phyloP scores from a whole-genome alignment of 2,329 filamentous ascomycete species.

The Penicillium sp. region DNA sequence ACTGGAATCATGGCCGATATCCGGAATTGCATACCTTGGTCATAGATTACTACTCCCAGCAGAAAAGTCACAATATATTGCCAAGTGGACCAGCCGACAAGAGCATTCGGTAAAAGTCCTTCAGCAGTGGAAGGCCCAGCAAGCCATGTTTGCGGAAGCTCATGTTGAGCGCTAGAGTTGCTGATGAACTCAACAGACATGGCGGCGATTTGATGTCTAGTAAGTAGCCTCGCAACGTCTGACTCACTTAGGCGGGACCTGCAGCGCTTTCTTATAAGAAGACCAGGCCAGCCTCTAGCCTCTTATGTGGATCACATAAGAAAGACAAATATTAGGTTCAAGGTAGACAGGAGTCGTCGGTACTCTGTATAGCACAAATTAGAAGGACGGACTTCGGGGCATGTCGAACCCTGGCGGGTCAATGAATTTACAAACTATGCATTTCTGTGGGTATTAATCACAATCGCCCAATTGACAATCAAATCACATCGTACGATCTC shows the following conservation, averaged over 20 bases:
- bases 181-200: background rate
- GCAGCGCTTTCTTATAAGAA: background rate
- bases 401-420: background rate
- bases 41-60: slow-evolving; percentile 69
- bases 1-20: background rate
- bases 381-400: background rate
- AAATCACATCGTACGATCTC: background rate
- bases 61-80: slow-evolving; percentile 54
- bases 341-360: background rate
- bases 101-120: background rate
- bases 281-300: background rate
- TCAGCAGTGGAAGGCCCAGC: background rate
- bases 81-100: slow-evolving; percentile 43
- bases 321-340: background rate
- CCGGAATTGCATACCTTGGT: slow-evolving; percentile 63
- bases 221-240: background rate
- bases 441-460: background rate
- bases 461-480: background rate
- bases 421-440: background rate
- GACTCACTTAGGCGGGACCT: background rate
- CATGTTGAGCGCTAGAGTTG: slow-evolving; percentile 2
- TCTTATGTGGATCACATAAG: background rate
- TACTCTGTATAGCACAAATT: background rate
- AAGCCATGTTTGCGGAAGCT: slow-evolving; percentile 7
- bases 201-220: background rate